phyloP scores from a whole-genome alignment of 177 flowering plant species.

The Vitis hybrid region DNA sequence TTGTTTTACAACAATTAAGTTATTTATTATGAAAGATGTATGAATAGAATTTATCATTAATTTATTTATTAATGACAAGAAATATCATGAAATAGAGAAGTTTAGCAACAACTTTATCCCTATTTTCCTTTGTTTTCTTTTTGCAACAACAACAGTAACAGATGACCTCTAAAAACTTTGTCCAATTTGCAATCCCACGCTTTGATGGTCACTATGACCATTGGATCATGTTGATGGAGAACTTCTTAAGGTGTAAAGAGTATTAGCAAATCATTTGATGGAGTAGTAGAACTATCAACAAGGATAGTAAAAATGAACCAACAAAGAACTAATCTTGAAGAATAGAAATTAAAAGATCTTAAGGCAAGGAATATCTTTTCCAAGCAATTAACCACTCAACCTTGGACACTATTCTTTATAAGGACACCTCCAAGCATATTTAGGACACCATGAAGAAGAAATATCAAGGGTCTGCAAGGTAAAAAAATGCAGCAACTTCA shows the following conservation, averaged over 20 bases:
- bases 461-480: too few relatives aligned
- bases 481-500: too few relatives aligned
- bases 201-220: conserved; percentile 5
- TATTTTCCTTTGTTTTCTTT: not conserved
- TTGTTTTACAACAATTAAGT: too few relatives aligned
- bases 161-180: not conserved
- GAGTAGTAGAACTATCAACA: not conserved
- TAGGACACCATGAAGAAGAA: not conserved
- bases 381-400: not conserved
- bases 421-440: not conserved
- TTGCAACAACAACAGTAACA: not conserved
- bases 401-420: not conserved
- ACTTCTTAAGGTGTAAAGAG: not conserved
- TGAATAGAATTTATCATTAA: too few relatives aligned
- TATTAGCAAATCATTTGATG: not conserved
- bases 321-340: not conserved
- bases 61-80: not conserved
- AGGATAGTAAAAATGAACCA: not conserved
- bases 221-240: conserved; percentile 9
- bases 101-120: not conserved
- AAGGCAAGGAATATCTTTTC: not conserved
- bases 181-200: not conserved
- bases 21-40: too few relatives aligned
- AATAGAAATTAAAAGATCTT: not conserved
- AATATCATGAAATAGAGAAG: too few relatives aligned